Evolutionary conservation across 2,329 filamentous ascomycete genomes (phyloP), one percentile per base, ranked within the genome.

Genomic region (Dactylella cylindrospora): DNA sequence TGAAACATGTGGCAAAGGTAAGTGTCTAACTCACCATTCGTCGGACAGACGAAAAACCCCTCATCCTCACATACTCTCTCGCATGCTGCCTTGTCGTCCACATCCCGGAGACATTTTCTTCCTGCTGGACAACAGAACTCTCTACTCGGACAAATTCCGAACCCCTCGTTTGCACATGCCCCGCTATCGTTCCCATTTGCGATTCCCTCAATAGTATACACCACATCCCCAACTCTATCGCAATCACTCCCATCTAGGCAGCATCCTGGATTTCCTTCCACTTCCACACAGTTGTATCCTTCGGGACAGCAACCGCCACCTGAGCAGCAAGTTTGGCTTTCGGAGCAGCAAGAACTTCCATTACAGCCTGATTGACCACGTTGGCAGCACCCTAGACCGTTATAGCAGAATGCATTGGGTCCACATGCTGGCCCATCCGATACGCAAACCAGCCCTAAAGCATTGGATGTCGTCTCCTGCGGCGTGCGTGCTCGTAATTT

Each of bases 31-130:
- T 23, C 19, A 40, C 36, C 36, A 38, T 62, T 62, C 15, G 36
- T 62, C 26, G 59, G 59, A 33, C 59, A 64, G 22, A 64, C 59
- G 22, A 57, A 64, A 28, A 55, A 64, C 29, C 52, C 59, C 46
- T 38, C 55, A 50, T 57, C 46, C 32, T 55, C 59, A 6, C 59
- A 64, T 1, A 55, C 45, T 13, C 50, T 45, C 41, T 64, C 59
- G 28, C 59, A 64, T 1, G 51, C 38, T 1, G 51, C 36, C 15
- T 28, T 64, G 6, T 51, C 59, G 12, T 45, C 19, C 36, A 45
- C 36, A 32, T 64, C 51, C 22, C 59, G 46, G 23, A 64, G 23
- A 22, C 59, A 64, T 10, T 57, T 64, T 33, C 52, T 57, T 19
- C 59, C 59, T 1, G 59, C 15, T 6, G 59, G 59, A 28, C 59